A percentile compares a stretch with the other conserved stretches of the same genome.
Evolutionary conservation across 2,329 filamentous ascomycete genomes (phyloP).

Genomic region (Colletotrichum spaethianum): DNA sequence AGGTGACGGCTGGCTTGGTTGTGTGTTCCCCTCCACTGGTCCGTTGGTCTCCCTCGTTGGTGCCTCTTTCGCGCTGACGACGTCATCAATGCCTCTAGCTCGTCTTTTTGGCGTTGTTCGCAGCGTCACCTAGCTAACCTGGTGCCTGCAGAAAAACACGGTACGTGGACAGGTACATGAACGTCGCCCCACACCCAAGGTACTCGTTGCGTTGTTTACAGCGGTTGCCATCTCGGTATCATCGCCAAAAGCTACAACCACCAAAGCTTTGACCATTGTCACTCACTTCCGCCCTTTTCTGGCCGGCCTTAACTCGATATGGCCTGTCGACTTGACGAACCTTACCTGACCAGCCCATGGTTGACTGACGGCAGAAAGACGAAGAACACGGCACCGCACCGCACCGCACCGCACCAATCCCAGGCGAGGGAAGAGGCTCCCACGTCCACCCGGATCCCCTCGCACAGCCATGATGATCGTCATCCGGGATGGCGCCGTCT

Average conservation of each 20-base stretch:
- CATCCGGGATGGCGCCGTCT: conserved; percentile 36
- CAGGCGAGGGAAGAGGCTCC: neutral
- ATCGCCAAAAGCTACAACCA: conserved; percentile 22
- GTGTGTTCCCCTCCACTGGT: conserved; percentile 1
- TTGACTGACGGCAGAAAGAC: neutral
- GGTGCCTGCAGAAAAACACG: conserved; percentile 16
- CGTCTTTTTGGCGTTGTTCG: conserved; percentile 37
- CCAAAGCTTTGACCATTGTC: conserved; percentile 20
- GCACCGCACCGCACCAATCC: neutral
- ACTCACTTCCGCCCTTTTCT: conserved; percentile 11
- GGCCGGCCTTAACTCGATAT: neutral
- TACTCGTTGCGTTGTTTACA: conserved; percentile 5
- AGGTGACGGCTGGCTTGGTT: conserved; percentile 12
- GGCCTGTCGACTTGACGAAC: neutral
- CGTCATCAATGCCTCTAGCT: conserved; percentile 42
- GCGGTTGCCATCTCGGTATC: conserved; percentile 9
- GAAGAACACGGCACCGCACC: neutral
- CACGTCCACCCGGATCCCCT: conserved; percentile 6
- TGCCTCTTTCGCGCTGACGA: conserved; percentile 42
- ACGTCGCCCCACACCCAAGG: conserved; percentile 14
- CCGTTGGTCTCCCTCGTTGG: conserved; percentile 11
- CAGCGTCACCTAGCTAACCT: conserved; percentile 37
- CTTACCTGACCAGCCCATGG: conserved; percentile 4
- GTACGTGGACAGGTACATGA: conserved; percentile 11
- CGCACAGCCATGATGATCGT: conserved; percentile 35